Evolutionary conservation across 305 asterid genomes (phyloP).

Genomic region (Solanum aculeatissimum): DNA sequence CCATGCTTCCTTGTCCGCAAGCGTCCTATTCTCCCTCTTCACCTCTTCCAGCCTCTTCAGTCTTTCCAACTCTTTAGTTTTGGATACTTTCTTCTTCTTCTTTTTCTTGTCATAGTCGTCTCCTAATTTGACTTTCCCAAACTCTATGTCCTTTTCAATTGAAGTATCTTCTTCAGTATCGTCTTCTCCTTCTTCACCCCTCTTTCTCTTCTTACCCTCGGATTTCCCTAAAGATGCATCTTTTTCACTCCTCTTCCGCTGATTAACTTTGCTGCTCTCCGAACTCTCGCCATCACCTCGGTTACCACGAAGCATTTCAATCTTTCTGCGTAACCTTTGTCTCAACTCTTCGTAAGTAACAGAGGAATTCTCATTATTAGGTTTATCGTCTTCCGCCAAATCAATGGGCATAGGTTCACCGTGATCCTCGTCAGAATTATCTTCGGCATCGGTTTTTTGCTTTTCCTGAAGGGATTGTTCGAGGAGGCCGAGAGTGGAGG

Average conservation of each 20-base stretch:
- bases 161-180: slow-evolving; percentile 3
- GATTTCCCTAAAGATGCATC: not conserved
- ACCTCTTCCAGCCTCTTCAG: slow-evolving; percentile 52
- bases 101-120: slow-evolving; percentile 42
- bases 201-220: slow-evolving; percentile 3
- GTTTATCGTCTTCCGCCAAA: slow-evolving; percentile 13
- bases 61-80: slow-evolving; percentile 52
- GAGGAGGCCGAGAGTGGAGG: slow-evolving; percentile 38
- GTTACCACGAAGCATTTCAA: slow-evolving; percentile 55
- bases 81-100: slow-evolving; percentile 49
- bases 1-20: slow-evolving; percentile 70
- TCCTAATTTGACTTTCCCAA: slow-evolving; percentile 66
- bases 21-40: slow-evolving; percentile 45
- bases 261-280: slow-evolving; percentile 7
- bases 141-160: slow-evolving; percentile 42
- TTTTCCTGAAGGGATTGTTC: slow-evolving; percentile 21
- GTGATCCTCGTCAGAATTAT: not conserved
- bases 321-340: slow-evolving; percentile 45
- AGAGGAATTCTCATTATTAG: slow-evolving; percentile 8
- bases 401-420: slow-evolving; percentile 6
- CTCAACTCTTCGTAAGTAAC: slow-evolving; percentile 75
- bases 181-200: slow-evolving; percentile 24
- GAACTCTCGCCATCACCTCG: slow-evolving; percentile 36
- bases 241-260: not conserved
- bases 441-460: slow-evolving; percentile 7